Evolutionary conservation across 2,329 filamentous ascomycete species (phyloP).

Genomic region (Incumbomyces delicatus): DNA sequence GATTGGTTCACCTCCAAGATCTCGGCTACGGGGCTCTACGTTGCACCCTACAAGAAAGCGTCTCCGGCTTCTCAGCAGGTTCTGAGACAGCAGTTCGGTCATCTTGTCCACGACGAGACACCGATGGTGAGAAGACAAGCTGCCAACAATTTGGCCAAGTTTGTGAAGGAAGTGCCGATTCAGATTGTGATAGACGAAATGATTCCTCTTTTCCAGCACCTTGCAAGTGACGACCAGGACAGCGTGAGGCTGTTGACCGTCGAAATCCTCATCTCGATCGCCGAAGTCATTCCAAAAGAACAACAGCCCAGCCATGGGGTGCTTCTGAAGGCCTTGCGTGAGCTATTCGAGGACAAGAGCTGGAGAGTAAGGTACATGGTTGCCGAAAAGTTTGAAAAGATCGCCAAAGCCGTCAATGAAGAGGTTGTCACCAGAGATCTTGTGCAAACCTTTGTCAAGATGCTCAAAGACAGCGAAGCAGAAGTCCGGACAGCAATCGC

Average conservation of each 20-base stretch:
- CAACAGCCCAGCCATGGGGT: constrained; percentile 95
- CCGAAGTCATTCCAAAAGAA: constrained; percentile 94
- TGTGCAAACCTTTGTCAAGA: constrained; percentile 92
- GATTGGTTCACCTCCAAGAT: constrained; percentile 99
- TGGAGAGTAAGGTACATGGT: constrained; percentile 99
- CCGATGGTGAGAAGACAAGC: constrained; percentile 97
- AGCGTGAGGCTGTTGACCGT: constrained; percentile 93
- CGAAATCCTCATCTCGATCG: constrained; percentile 90
- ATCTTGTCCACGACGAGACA: constrained; percentile 94
- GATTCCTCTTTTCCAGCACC: constrained; percentile 96
- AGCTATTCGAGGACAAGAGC: constrained; percentile 96
- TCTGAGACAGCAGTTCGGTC: constrained; percentile 81
- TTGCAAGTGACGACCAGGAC: constrained; percentile 93
- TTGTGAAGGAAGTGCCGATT: constrained; percentile 92
- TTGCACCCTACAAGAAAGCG: constrained; percentile 84
- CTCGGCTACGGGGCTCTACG: constrained; percentile 92
- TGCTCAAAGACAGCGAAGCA: constrained; percentile 94
- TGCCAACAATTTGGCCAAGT: constrained; percentile 92
- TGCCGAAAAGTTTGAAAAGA: constrained; percentile 97
- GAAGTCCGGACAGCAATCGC: constrained; percentile 95
- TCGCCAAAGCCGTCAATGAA: constrained; percentile 95
- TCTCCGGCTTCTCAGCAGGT: constrained; percentile 79
- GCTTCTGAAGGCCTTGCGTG: constrained; percentile 78
- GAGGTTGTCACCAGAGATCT: constrained; percentile 90
- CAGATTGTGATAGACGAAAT: constrained; percentile 93